A percentile compares a stretch with the other conserved stretches of the same genome.
These are phyloP conservation scores for Suhomyces kilbournensis DNA, from an alignment of 805 yeast species.

Conservation along the genomic window DNA sequence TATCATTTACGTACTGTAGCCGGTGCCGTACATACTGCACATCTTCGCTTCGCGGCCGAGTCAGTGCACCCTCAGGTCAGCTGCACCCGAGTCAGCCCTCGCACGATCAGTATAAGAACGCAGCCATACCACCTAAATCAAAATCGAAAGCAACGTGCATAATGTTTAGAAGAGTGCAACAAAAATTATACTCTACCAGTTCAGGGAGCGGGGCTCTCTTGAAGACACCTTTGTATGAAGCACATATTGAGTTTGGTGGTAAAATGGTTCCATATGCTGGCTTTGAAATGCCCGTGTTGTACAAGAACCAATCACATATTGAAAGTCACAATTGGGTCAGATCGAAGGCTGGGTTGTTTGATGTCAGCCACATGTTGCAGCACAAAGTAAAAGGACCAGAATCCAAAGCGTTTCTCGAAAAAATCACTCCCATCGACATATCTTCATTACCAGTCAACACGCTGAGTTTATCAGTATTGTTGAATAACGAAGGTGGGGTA, in stretches of 20 bases:
- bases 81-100: not conserved
- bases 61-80: not conserved
- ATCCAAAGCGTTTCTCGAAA: slow-evolving; percentile 66
- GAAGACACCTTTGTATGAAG: slow-evolving; percentile 77
- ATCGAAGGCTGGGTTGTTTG: slow-evolving; percentile 82
- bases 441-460: slow-evolving; percentile 50
- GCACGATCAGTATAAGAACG: not conserved
- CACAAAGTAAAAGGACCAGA: slow-evolving; percentile 72
- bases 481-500: slow-evolving; percentile 74
- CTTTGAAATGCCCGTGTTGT: slow-evolving; percentile 91
- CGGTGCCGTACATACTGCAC: not conserved
- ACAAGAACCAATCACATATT: slow-evolving; percentile 79
- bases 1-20: not conserved
- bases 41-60: not conserved
- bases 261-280: slow-evolving; percentile 97
- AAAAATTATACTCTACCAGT: slow-evolving; percentile 21
- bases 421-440: slow-evolving; percentile 86
- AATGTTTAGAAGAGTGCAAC: slow-evolving; percentile 3
- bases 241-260: slow-evolving; percentile 76
- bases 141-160: not conserved
- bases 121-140: not conserved
- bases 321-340: slow-evolving; percentile 97
- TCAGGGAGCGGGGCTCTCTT: slow-evolving; percentile 24
- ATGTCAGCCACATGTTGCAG: slow-evolving; percentile 97
- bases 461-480: slow-evolving; percentile 74